phyloP scores from a whole-genome alignment of 176 grass and related monocot genomes.

The Poa annua region DNA sequence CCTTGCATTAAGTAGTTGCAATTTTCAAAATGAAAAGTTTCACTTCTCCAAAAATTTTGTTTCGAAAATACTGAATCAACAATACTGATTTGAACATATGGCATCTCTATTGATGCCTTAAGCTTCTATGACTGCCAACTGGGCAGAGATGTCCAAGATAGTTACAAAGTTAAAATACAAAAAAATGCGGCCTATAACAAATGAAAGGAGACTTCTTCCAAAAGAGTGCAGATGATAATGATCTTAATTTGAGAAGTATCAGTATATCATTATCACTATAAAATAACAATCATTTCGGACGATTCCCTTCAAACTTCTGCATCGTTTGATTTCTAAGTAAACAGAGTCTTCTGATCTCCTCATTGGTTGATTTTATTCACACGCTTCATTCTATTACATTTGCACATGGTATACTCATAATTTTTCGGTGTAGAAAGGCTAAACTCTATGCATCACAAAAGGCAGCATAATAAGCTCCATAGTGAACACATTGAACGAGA shows the following conservation, averaged over 20 bases:
- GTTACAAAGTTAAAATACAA: background rate
- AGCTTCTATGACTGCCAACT: background rate
- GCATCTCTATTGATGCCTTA: background rate
- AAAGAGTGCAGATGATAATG: background rate
- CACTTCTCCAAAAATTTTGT: background rate
- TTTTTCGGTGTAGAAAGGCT: background rate
- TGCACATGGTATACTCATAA: background rate
- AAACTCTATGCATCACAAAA: background rate
- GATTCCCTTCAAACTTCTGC: background rate
- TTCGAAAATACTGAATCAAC: background rate
- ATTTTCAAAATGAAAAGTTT: conserved; percentile 12
- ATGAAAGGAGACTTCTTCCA: background rate
- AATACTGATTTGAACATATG: background rate
- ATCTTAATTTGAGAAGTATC: background rate
- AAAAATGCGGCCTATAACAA: conserved; percentile 13
- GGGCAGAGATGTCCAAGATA: background rate
- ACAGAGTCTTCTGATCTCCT: background rate
- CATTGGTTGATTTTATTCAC: background rate
- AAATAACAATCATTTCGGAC: background rate
- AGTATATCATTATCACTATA: background rate
- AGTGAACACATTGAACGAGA: background rate
- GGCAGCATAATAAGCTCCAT: background rate
- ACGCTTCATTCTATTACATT: conserved; percentile 12
- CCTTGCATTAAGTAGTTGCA: conserved; percentile 34
- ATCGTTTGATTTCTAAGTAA: conserved; percentile 17